These are phyloP conservation scores for Pseudogymnoascus sp. DNA, from an alignment of 2,329 filamentous ascomycete genomes.

Conservation along the genomic window DNA sequence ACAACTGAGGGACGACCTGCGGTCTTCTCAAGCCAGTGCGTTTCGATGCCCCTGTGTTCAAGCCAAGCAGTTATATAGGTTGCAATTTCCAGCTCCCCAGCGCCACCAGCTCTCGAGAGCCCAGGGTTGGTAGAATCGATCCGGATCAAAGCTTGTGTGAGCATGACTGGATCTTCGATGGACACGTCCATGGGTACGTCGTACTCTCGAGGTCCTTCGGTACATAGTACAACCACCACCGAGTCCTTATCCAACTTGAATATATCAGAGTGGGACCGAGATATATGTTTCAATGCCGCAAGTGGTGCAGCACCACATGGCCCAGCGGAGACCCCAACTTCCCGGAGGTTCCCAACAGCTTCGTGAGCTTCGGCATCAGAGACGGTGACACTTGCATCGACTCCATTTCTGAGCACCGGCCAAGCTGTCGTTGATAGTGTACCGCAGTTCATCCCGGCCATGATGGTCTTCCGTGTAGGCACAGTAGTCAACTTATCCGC, in stretches of 20 bases:
- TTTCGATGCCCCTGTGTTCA: slow-evolving; percentile 44
- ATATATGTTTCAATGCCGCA: slow-evolving; percentile 36
- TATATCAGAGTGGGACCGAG: not conserved
- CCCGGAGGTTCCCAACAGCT: slow-evolving; percentile 35
- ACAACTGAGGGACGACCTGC: slow-evolving; percentile 46
- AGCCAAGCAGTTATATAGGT: slow-evolving; percentile 45
- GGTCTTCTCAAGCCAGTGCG: slow-evolving; percentile 37
- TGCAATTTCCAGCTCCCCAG: slow-evolving; percentile 42
- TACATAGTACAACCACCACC: slow-evolving; percentile 60
- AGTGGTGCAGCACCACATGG: slow-evolving; percentile 47
- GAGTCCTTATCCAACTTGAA: slow-evolving; percentile 43
- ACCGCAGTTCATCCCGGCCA: slow-evolving; percentile 47
- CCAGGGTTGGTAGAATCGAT: slow-evolving; percentile 47
- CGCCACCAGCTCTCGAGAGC: slow-evolving; percentile 37
- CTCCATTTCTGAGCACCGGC: slow-evolving; percentile 37
- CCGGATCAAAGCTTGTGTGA: slow-evolving; percentile 41
- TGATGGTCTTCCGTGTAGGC: slow-evolving; percentile 37
- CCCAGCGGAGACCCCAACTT: slow-evolving; percentile 36
- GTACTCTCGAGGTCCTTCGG: slow-evolving; percentile 56
- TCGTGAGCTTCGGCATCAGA: slow-evolving; percentile 40
- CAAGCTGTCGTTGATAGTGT: slow-evolving; percentile 44
- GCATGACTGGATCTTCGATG: slow-evolving; percentile 35
- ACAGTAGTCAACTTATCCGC: slow-evolving; percentile 35
- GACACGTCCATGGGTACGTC: slow-evolving; percentile 37
- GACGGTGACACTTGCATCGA: slow-evolving; percentile 39